Evolutionary conservation across 345 rosid species (phyloP), one percentile per base, ranked within the genome.

Genomic region (Ceriops tagal): DNA sequence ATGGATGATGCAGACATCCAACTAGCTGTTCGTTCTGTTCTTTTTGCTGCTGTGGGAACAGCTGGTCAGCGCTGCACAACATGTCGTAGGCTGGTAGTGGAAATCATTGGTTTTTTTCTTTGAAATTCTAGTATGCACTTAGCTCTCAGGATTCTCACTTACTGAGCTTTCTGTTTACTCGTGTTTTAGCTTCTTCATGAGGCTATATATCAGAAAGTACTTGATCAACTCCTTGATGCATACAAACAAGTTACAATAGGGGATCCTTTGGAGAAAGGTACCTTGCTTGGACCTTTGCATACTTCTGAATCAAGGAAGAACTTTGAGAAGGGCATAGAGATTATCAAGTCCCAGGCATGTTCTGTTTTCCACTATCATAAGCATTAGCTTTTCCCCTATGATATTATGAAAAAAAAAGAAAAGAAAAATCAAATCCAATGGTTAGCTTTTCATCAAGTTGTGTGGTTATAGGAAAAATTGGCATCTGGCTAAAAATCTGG

Each of bases 41-140:
- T 92, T 55, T 92, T 92, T 78, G 99, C 97, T 62, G 93, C 99
- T 49, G 99, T 92, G 62, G 99, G 99, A 71, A 96, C 98, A 13
- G 98, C 97, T 81, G 98, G 98, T 53, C 99, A 92, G 67, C 92
- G 99, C 69, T 92, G 97, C 87, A 92, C 99, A 71, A 90, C 99
- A 64, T 92, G 97, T 75, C 99, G 98, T 78, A 84, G 99, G 75
- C 99, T 95, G 98, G 98, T 95, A 89, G 24, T 21, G 31, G 30
- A 19, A 27, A 60, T n/a, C 19, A 21, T 37, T 34, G 19, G 5
- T 16, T 39, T 73, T 69, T 63, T 74, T 66, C 52, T 51, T 26
- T 78, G 57, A 21, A 65, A 59, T 30, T 71, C 56, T 58, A 9
- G 43, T 65, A 30, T 32, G 52, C 7, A 47, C 37, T 43, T n/a